These are phyloP conservation scores for Eucalyptus brandiana DNA, from an alignment of 345 rosid genomes.

Conservation along the genomic window DNA sequence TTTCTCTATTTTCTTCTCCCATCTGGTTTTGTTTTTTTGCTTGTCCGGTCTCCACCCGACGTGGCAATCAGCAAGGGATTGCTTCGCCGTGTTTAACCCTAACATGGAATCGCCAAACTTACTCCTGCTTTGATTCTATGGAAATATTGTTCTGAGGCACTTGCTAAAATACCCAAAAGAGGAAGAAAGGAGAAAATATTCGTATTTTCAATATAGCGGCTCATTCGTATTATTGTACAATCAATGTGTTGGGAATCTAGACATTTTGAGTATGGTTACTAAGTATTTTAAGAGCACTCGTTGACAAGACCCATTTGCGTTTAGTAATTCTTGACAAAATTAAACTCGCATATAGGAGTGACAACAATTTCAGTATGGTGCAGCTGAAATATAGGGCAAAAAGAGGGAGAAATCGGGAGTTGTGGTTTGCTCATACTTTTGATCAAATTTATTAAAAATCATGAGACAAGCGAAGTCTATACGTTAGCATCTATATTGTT, in stretches of 20 bases:
- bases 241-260: neutral
- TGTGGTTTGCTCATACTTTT: neutral
- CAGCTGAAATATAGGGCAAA: neutral
- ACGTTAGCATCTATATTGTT: rapidly evolving
- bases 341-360: neutral
- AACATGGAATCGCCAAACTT: neutral
- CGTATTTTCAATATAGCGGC: rapidly evolving
- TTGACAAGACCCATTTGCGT: neutral
- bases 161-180: neutral
- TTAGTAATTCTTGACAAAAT: too few species aligned
- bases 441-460: too few species aligned
- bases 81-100: neutral
- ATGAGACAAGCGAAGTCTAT: neutral
- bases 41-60: neutral
- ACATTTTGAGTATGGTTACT: neutral
- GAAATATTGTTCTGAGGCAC: neutral
- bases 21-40: neutral
- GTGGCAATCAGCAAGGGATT: neutral
- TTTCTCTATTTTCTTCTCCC: neutral
- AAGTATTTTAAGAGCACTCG: neutral
- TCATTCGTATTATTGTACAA: rapidly evolving
- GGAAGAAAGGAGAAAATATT: neutral
- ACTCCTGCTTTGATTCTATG: neutral
- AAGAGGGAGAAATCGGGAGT: neutral
- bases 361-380: too few species aligned